Percentiles rank a stretch among this genome's conserved stretches.
phyloP scores from a whole-genome alignment of 805 yeast genomes.

The Ogataea chonburiensis region DNA sequence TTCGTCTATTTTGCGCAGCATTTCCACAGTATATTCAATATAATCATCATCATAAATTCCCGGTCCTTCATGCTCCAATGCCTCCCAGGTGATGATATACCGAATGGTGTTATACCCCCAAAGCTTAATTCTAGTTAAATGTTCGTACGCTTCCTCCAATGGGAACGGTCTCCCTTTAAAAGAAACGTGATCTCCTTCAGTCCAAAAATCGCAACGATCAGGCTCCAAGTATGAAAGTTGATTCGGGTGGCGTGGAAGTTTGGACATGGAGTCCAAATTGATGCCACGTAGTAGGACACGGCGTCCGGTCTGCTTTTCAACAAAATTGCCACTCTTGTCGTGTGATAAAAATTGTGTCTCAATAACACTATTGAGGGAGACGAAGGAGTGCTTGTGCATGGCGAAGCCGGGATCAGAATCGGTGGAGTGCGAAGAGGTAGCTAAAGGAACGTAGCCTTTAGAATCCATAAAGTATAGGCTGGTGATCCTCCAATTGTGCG shows the following conservation, averaged over 20 bases:
- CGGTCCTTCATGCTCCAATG: constrained; percentile 86
- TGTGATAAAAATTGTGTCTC: constrained; percentile 28
- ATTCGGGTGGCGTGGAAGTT: constrained; percentile 61
- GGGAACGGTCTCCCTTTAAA: constrained; percentile 84
- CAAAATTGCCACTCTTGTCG: constrained; percentile 56
- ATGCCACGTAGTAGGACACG: constrained; percentile 72
- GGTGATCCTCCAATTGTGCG: constrained; percentile 1
- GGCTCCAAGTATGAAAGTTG: constrained; percentile 41
- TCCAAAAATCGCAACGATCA: constrained; percentile 50
- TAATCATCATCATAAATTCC: constrained; percentile 76
- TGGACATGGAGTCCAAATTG: constrained; percentile 73
- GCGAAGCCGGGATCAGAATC: constrained; percentile 1
- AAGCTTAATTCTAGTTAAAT: constrained; percentile 65
- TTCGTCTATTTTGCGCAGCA: constrained; percentile 54
- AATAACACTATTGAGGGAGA: constrained; percentile 18
- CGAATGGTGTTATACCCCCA: constrained; percentile 83
- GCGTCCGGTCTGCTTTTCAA: constrained; percentile 51
- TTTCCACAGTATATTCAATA: constrained; percentile 63
- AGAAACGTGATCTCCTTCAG: constrained; percentile 69
- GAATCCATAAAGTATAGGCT: constrained; percentile 13
- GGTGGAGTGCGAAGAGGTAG: constrained; percentile 8
- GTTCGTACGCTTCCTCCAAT: constrained; percentile 65
- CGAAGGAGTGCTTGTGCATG: constrained; percentile 18
- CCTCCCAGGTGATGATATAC: constrained; percentile 86
- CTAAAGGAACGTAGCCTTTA: constrained; percentile 18